These are phyloP conservation scores for Pseudogymnoascus sp. DNA, from an alignment of 2,329 filamentous ascomycete species.

Conservation along the genomic window DNA sequence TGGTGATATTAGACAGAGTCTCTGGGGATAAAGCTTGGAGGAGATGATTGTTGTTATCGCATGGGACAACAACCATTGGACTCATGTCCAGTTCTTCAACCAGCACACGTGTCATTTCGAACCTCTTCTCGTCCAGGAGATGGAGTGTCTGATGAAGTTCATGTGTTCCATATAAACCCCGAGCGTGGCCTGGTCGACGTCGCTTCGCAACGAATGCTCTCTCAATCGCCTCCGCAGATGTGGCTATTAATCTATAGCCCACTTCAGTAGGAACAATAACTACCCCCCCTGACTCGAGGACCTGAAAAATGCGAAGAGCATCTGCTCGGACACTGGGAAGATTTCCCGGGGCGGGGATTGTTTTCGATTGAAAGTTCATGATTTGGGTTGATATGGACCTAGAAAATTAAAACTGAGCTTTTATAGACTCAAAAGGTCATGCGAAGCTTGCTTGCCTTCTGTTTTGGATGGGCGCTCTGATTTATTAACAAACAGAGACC, in stretches of 20 bases:
- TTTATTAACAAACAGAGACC: background rate
- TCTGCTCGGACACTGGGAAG: background rate
- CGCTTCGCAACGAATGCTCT: background rate
- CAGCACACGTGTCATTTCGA: background rate
- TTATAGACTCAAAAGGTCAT: background rate
- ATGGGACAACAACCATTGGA: background rate
- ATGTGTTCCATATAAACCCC: background rate
- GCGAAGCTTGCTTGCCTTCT: background rate
- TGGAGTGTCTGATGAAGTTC: background rate
- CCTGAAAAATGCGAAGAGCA: background rate
- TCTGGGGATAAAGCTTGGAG: background rate
- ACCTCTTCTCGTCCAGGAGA: background rate
- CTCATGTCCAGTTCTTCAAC: background rate
- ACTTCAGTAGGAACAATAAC: background rate
- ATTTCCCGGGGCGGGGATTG: background rate
- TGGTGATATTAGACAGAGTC: background rate
- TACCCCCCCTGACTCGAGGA: background rate
- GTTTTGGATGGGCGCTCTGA: background rate
- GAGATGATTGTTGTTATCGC: background rate
- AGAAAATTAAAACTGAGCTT: background rate
- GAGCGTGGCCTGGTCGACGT: background rate
- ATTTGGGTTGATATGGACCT: background rate
- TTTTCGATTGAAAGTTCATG: background rate
- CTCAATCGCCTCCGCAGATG: background rate
- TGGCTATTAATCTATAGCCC: background rate